Evolutionary conservation across 2,329 filamentous ascomycete species (phyloP).

Genomic region (Penicillium concentricum): DNA sequence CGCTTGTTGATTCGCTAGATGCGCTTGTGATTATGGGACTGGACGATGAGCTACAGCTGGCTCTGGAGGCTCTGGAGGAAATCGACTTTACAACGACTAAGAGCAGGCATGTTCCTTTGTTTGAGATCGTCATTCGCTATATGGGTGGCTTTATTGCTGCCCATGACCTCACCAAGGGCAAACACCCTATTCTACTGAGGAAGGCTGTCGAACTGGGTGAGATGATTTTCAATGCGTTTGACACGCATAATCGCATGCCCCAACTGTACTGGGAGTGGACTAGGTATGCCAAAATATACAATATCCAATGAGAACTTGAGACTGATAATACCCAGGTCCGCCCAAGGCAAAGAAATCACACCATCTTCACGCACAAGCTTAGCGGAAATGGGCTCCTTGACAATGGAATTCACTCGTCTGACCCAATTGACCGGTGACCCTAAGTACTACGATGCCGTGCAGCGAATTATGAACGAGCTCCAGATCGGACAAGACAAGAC

Average conservation of each 20-base stretch:
- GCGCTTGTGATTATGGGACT: conserved; percentile 84
- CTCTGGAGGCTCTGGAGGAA: conserved; percentile 63
- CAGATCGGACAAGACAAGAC: conserved; percentile 71
- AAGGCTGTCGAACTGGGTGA: conserved; percentile 82
- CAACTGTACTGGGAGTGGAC: conserved; percentile 77
- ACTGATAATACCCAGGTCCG: conserved; percentile 37
- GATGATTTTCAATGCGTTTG: conserved; percentile 77
- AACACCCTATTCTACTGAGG: conserved; percentile 67
- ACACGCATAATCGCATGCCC: conserved; percentile 93
- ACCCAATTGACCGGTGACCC: conserved; percentile 77
- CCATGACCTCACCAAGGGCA: conserved; percentile 77
- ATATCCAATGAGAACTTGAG: conserved; percentile 28
- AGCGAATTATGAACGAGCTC: conserved; percentile 76
- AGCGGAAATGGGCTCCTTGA: conserved; percentile 73
- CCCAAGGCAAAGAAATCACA: conserved; percentile 34
- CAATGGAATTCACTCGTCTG: conserved; percentile 87
- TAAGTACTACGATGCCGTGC: conserved; percentile 87
- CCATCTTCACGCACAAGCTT: conserved; percentile 63
- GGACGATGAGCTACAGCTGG: conserved; percentile 74
- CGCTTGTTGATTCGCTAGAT: conserved; percentile 77
- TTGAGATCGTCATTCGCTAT: conserved; percentile 90
- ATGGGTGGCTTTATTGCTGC: conserved; percentile 81
- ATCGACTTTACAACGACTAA: conserved; percentile 81
- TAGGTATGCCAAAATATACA: conserved; percentile 44
- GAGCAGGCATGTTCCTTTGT: conserved; percentile 72